Evolutionary conservation across 257 asterid genomes (phyloP), one percentile per base, ranked within the genome.

Genomic region (Jasminum sambac): DNA sequence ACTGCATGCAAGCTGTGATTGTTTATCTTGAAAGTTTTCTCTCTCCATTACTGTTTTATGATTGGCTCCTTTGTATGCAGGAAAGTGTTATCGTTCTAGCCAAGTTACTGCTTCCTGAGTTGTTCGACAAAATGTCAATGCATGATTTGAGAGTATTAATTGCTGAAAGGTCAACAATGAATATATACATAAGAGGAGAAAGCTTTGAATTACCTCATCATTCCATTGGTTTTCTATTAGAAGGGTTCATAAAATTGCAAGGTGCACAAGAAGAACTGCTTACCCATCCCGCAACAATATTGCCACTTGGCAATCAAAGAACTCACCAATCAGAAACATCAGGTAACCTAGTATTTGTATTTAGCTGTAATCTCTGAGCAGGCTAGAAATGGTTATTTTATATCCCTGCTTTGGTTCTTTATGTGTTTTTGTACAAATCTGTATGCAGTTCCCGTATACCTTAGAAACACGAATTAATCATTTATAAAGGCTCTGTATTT

Each of bases 211-310:
- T 95, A 78, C 88, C 81, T 75, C 90, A 86, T 59, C 92, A 83
- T 75, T 85, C 85, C 17, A 84, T 95, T 63, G 97, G 96, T 79
- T 79, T 95, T 79, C 84, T 95, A 34, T 82, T 95, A 78, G 99
- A 95, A 76, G 99, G 99, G 58, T 89, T 84, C 66, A 81, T 89
- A 44, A 95, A 79, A 77, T 16, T 75, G 71, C 91, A 88, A 78
- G 90, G 90, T 71, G 75, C 72, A 37, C 86, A 80, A 55, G 90
- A 80, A 68, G 95, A 86, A 78, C 73, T 85, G 70, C 81, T 95
- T 67, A 77, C 85, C 59, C 80, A 90, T 68, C 99, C 99, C 2
- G 90, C 94, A 55, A 71, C 86, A 68, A 72, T 95, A 72, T 71
- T 83, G 61, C 88, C 90, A 21, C 81, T 68, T 66, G 75, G 60